These are phyloP conservation scores for Vaccinium vitisidaea DNA, from an alignment of 148 eudicot species.

Conservation along the genomic window DNA sequence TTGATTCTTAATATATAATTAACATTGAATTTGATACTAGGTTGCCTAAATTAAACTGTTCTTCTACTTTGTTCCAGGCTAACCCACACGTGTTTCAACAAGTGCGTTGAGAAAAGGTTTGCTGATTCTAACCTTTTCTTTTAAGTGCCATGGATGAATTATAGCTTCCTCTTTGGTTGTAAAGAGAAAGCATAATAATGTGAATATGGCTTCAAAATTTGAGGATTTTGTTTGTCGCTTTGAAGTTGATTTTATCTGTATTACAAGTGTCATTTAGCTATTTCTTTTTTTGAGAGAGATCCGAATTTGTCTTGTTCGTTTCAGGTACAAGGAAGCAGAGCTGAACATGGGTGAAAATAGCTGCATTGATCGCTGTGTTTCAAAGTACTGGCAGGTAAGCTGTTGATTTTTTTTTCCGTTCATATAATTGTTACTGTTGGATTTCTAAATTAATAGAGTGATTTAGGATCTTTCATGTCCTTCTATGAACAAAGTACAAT, in stretches of 20 bases:
- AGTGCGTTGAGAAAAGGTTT: slow-evolving; percentile 75
- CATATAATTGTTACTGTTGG: not conserved
- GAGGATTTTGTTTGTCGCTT: not conserved
- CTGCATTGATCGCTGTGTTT: slow-evolving; percentile 89
- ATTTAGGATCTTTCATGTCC: not conserved
- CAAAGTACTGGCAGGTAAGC: slow-evolving; percentile 88
- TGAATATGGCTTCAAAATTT: not conserved
- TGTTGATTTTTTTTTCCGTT: not conserved
- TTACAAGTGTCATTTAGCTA: not conserved
- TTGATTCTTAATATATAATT: not conserved
- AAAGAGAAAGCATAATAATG: not conserved
- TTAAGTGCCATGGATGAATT: too few relatives aligned
- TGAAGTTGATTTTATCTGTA: not conserved
- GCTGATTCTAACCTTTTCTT: not conserved
- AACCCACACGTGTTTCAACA: slow-evolving; percentile 73
- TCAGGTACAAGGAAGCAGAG: slow-evolving; percentile 85
- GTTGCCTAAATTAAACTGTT: not conserved
- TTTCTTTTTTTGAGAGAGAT: not conserved
- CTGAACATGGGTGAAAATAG: slow-evolving; percentile 83
- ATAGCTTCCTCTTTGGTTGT: not conserved
- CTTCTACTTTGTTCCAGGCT: slow-evolving; percentile 53
- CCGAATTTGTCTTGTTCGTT: not conserved
- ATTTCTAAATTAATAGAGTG: not conserved
- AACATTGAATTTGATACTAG: not conserved
- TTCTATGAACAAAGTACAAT: not conserved